Evolutionary conservation across 2,329 filamentous ascomycete genomes (phyloP).

Genomic region (Aspergillus brasiliensis): DNA sequence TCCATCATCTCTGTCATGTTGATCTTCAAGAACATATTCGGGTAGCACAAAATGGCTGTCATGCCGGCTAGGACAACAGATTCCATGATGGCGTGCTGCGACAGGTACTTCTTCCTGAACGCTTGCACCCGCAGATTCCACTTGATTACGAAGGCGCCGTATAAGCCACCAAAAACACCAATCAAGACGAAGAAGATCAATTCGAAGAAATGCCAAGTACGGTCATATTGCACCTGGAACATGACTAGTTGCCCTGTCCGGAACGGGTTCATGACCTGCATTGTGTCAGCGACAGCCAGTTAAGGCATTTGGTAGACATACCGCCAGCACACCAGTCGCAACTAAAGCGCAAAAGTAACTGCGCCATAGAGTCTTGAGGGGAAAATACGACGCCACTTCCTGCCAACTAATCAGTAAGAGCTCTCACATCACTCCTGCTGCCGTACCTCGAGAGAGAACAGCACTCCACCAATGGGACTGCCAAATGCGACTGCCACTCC

Average conservation of each 20-base stretch:
- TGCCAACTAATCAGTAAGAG: constrained; percentile 28
- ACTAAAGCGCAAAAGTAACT: constrained; percentile 98
- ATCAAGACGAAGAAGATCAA: constrained; percentile 88
- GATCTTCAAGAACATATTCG: constrained; percentile 90
- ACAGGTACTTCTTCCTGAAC: constrained; percentile 90
- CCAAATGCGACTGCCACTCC: constrained; percentile 97
- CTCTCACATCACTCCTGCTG: not conserved
- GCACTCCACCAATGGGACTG: constrained; percentile 91
- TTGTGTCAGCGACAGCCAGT: not conserved
- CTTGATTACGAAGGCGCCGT: constrained; percentile 95
- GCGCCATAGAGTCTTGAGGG: constrained; percentile 94
- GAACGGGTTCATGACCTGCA: constrained; percentile 90
- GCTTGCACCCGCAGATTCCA: constrained; percentile 91
- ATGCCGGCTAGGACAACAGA: constrained; percentile 78
- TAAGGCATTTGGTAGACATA: constrained; percentile 36
- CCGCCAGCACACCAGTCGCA: constrained; percentile 83
- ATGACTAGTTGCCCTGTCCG: constrained; percentile 96
- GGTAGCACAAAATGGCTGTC: constrained; percentile 93
- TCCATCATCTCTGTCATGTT: constrained; percentile 99
- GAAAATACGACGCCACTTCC: constrained; percentile 96
- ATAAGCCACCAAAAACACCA: constrained; percentile 89
- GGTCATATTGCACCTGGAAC: constrained; percentile 96
- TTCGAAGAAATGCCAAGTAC: constrained; percentile 98
- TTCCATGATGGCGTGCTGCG: constrained; percentile 81
- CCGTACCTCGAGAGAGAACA: constrained; percentile 84